Base-by-base conservation (phyloP, 768 basidiomycete species). In the Suillus subluteus region DNA sequence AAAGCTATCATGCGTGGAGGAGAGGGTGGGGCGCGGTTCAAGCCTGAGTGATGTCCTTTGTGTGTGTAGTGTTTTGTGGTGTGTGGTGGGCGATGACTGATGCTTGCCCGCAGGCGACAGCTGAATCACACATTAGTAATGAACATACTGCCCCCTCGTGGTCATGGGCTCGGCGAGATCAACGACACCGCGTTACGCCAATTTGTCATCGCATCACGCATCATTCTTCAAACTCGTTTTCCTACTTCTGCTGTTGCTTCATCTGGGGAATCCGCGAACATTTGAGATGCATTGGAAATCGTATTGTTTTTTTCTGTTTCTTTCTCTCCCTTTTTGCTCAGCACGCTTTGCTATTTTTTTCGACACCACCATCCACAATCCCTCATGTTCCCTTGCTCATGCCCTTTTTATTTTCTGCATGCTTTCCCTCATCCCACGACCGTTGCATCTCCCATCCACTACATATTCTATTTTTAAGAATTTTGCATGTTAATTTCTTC, bases 1-100 rank as follows among this genome's bases (percentile, higher is more conserved):
- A 89, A 88, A 75, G 90, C 91, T 30, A 84, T 91, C 72, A 94
- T 95, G 89, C 87, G 89, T 3, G 91, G 92, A 26, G 93, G 94
- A 11, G 92, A 82, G 54, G 91, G 90, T 26, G 87, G 84, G 18
- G 81, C 74, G 66, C 74, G 77, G 56, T 87, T 87, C 79, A 84
- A 83, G 70, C 71, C 79, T 7, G 83, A 83, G 67, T 83, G 23
- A 75, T 67, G 59, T 21, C 9, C 23, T 23, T 40, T 13, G 2
- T 61, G 26, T 6, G 58, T 30, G 21, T 41, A 3, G 18, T 21
- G 11, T 15, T 54, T 54, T 37, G 35, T 7, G 32, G 12, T 37
- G 35, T 32, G 32, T 32, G 5, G 30, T 56, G 18, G 11, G 32
- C 54, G 11, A 35, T 55, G 18, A 8, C 52, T 54, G 16, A 54